These are phyloP conservation scores for Dendrobium nobile DNA, from an alignment of 106 monocot species.

Conservation along the genomic window DNA sequence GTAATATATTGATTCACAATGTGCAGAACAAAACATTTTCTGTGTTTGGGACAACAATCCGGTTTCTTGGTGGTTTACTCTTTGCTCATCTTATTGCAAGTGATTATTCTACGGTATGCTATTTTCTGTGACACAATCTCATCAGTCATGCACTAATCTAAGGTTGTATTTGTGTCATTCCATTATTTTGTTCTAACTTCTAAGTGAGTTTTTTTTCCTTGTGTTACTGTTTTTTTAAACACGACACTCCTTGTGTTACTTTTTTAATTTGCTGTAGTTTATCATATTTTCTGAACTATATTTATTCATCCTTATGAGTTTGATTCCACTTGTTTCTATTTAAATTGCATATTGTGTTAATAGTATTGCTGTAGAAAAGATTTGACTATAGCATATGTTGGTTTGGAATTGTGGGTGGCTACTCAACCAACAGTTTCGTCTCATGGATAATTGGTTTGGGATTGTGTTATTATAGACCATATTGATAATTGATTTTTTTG, in stretches of 20 bases:
- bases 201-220: background rate
- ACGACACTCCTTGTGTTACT: no score
- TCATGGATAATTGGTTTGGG: fast-evolving
- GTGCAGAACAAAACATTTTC: conserved; percentile 93
- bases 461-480: no score
- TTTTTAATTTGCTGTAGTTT: background rate
- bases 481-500: no score
- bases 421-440: background rate
- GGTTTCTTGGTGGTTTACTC: conserved; percentile 87
- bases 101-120: conserved; percentile 89
- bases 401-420: background rate
- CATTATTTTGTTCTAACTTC: background rate
- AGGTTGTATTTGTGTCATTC: background rate
- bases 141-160: background rate
- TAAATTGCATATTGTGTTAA: background rate
- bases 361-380: background rate
- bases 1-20: background rate
- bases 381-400: background rate
- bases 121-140: background rate
- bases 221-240: background rate
- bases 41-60: conserved; percentile 94
- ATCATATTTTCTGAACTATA: background rate
- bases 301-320: background rate
- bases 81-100: conserved; percentile 97
- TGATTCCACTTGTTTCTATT: background rate